Evolutionary conservation across 2,329 filamentous ascomycete genomes (phyloP).

Genomic region (Fusarium sambucinum): DNA sequence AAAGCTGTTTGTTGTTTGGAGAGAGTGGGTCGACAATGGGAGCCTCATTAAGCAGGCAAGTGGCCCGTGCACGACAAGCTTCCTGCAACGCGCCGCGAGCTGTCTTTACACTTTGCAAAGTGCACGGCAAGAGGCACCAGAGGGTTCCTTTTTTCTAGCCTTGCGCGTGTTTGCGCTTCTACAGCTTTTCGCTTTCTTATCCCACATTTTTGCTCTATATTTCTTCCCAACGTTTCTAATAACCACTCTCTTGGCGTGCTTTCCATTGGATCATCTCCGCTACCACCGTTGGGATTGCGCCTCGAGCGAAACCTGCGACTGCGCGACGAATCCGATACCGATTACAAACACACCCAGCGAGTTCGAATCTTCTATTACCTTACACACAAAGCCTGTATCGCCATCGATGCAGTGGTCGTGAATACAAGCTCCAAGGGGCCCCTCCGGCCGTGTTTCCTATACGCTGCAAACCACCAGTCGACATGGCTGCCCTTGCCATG

Average conservation of each 20-base stretch:
- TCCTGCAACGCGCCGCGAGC: slow-evolving; percentile 44
- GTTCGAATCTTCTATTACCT: not conserved
- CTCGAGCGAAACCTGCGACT: slow-evolving; percentile 27
- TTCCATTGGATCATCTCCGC: slow-evolving; percentile 19
- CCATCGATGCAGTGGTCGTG: slow-evolving; percentile 44
- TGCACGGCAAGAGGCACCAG: slow-evolving; percentile 31
- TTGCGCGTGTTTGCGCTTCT: slow-evolving; percentile 37
- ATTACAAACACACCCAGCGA: slow-evolving; percentile 6
- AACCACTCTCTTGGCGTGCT: not conserved
- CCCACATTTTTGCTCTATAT: not conserved
- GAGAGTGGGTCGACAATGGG: not conserved
- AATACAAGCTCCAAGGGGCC: slow-evolving; percentile 45
- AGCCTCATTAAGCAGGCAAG: slow-evolving; percentile 17
- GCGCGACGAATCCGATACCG: slow-evolving; percentile 22
- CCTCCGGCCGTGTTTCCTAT: slow-evolving; percentile 40
- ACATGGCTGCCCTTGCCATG: slow-evolving; percentile 37
- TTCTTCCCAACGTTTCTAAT: slow-evolving; percentile 2
- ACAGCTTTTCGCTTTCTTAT: slow-evolving; percentile 11
- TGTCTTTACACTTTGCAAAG: slow-evolving; percentile 31
- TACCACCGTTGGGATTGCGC: slow-evolving; percentile 35
- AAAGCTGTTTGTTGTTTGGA: not conserved
- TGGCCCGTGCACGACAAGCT: slow-evolving; percentile 39
- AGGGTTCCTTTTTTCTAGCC: slow-evolving; percentile 23
- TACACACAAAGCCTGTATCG: not conserved
- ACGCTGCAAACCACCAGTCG: slow-evolving; percentile 36